Evolutionary conservation across 345 rosid species (phyloP), one percentile per base, ranked within the genome.

Genomic region (Acer yangbiense): DNA sequence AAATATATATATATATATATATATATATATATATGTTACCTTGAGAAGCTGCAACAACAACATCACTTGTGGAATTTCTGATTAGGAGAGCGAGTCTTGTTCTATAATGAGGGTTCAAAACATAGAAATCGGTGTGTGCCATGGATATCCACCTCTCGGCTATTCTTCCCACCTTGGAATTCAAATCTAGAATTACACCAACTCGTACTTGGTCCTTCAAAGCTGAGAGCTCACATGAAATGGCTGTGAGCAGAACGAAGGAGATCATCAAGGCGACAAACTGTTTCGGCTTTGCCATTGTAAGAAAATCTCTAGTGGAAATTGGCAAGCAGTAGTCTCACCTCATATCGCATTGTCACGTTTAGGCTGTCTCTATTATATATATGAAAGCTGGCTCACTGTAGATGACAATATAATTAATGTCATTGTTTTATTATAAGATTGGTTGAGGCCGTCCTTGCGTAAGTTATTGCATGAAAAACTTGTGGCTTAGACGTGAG

Each of bases 131-230:
- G 0, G 69, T 43, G 76, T 78, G 52, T 39, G 89, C 64, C 80
- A 81, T 72, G 66, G 74, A 72, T 0, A 87, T 74, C 21, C 73
- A 81, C 57, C 75, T 69, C 57, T 67, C 46, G 3, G 75, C 79
- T 61, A 77, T 60, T 35, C 73, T 68, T 50, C 86, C 77, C 58
- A 76, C 69, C 0, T 3, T 17, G 2, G 84, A 73, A 23, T 74
- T 25, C 65, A 80, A 68, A 74, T 86, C 83, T 62, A 84, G 84
- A 82, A 86, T 79, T 14, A 82, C 83, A 0, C 89, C 87, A 55
- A 86, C 81, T 73, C 76, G 69, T 3, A 84, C 29, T 27, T 27
- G 29, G 29, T 71, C 27, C 65, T 55, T 55, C 6, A 64, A 71
- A 20, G 48, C 61, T 25, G 57, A 69, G 14, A 41, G 73, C 50